Conservation (phyloP, 805 yeast genomes). For the Yarrowia osloensis region DNA sequence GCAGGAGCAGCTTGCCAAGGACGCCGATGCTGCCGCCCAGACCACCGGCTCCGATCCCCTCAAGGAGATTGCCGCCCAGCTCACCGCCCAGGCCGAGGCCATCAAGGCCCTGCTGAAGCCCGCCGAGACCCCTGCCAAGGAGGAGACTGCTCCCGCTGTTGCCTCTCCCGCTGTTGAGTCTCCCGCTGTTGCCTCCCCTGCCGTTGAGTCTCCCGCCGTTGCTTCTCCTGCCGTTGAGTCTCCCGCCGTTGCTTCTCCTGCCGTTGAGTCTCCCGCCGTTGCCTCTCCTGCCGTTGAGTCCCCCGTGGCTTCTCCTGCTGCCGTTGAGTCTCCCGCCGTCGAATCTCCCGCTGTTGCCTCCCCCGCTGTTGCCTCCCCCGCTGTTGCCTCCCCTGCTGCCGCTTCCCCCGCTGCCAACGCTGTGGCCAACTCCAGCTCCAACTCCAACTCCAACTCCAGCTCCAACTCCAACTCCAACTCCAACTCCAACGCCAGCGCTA, state of each 20-base stretch:
- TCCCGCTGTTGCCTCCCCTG: not conserved
- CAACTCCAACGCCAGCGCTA: not conserved
- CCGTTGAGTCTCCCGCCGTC: not conserved
- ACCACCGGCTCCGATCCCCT: too few species aligned
- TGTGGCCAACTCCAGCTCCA: not conserved
- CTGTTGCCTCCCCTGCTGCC: not conserved
- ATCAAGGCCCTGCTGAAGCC: too few species aligned
- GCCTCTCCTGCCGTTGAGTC: not conserved
- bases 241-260: too few species aligned
- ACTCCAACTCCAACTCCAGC: constrained; percentile 8
- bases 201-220: not conserved
- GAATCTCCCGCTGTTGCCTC: not conserved
- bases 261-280: not conserved
- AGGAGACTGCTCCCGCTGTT: too few species aligned
- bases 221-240: too few species aligned
- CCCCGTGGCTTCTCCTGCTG: not conserved
- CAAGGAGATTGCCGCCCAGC: too few species aligned
- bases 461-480: not conserved
- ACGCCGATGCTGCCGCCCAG: too few species aligned
- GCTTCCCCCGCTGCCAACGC: not conserved
- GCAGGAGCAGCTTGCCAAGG: too few species aligned
- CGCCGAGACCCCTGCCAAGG: too few species aligned
- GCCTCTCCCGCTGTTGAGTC: too few species aligned
- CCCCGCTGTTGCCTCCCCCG: not conserved
- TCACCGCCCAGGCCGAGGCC: too few species aligned